A percentile compares a stretch with the other conserved stretches of the same genome.
These are phyloP conservation scores for Gossypium australe DNA, from an alignment of 345 rosid species.

Conservation along the genomic window DNA sequence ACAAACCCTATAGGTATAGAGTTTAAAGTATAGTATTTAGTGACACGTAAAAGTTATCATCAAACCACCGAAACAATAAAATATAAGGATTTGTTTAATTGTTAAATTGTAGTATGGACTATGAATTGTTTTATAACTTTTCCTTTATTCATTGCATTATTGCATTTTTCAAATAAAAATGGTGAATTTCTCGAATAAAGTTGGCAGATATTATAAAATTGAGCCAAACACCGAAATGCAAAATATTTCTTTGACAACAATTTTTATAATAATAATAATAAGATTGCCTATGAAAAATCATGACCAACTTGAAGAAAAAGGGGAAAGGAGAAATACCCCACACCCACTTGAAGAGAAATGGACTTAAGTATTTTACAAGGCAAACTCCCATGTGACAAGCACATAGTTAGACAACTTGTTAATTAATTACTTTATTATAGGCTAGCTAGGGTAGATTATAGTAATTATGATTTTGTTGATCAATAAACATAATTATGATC, in stretches of 20 bases:
- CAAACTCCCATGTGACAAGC: constrained; percentile 9
- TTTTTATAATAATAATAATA: background rate
- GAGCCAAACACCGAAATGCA: no score
- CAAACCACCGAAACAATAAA: background rate
- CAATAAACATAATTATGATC: background rate
- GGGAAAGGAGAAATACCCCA: background rate
- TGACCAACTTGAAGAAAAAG: background rate
- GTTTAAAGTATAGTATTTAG: background rate
- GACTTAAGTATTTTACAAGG: background rate
- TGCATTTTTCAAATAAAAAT: background rate
- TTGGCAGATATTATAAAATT: no score
- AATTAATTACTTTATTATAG: background rate
- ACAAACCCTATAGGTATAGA: background rate
- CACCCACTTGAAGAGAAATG: background rate
- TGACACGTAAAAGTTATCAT: background rate
- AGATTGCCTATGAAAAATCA: background rate
- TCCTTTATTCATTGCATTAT: no score
- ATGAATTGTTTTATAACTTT: no score
- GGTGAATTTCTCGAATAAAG: no score
- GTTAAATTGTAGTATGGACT: no score
- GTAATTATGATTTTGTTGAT: background rate
- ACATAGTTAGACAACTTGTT: background rate
- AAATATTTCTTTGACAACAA: no score
- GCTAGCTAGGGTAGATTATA: background rate
- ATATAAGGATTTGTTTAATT: no score